Evolutionary conservation across 306 rosid species (phyloP).

Genomic region (Sicyos baderoa): DNA sequence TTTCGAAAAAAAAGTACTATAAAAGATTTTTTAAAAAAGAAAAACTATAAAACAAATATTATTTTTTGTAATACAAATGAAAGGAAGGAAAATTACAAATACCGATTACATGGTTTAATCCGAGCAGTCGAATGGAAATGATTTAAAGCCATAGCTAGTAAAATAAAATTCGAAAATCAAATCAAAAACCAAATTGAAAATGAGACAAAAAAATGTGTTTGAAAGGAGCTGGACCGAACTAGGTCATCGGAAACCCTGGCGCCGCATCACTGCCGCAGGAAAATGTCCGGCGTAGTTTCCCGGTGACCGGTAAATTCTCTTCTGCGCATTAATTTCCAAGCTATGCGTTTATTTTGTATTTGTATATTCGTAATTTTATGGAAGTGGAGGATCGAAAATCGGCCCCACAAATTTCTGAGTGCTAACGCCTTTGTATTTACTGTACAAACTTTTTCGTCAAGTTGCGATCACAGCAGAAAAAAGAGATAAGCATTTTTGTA

Average conservation of each 20-base stretch:
- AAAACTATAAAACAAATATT: no score
- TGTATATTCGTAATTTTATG: conserved; percentile 11
- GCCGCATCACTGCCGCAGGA: conserved; percentile 7
- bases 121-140: no score
- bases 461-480: conserved; percentile 1
- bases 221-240: no score
- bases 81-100: no score
- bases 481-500: not conserved
- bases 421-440: conserved; percentile 4
- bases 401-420: conserved; percentile 1
- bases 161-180: no score
- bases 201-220: no score
- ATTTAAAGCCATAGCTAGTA: no score
- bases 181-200: no score
- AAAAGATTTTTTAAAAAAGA: no score
- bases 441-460: conserved; percentile 3
- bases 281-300: not conserved
- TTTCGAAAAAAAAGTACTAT: no score
- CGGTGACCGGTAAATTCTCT: not conserved
- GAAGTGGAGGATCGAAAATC: not conserved
- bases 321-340: not conserved
- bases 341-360: not conserved
- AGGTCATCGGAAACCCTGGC: conserved; percentile 1
- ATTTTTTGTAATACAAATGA: no score
- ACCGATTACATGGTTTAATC: no score